Evolutionary conservation across 2,329 filamentous ascomycete genomes (phyloP).

Genomic region (Paramyrothecium sp.): DNA sequence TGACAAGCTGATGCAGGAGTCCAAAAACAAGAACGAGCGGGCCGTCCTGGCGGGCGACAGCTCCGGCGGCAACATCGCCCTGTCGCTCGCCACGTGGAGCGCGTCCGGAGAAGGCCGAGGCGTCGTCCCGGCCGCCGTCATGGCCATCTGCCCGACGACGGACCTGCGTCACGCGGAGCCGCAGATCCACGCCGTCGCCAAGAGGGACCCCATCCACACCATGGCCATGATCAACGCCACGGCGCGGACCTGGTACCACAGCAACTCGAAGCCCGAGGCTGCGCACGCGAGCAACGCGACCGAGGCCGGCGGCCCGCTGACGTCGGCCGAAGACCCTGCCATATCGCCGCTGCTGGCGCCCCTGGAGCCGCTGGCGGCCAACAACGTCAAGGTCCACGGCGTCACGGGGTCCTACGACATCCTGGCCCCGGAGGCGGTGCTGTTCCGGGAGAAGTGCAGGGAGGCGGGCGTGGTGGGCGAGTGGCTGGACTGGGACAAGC

Average conservation of each 20-base stretch:
- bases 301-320: not conserved
- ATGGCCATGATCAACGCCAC: conserved; percentile 15
- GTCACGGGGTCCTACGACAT: conserved; percentile 52
- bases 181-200: conserved; percentile 11
- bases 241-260: conserved; percentile 20
- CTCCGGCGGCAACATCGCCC: conserved; percentile 52
- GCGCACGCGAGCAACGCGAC: conserved; percentile 2
- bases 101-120: conserved; percentile 23
- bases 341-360: conserved; percentile 49
- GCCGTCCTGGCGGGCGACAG: conserved; percentile 54
- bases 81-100: conserved; percentile 31
- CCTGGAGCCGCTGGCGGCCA: conserved; percentile 22
- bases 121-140: conserved; percentile 30
- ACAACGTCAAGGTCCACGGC: conserved; percentile 47
- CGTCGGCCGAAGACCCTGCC: conserved; percentile 32
- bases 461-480: conserved; percentile 43
- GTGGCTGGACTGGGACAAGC: conserved; percentile 58
- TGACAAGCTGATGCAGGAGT: conserved; percentile 33
- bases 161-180: conserved; percentile 21
- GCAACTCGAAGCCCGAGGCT: not conserved
- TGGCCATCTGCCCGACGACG: conserved; percentile 44
- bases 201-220: conserved; percentile 21
- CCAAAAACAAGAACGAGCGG: conserved; percentile 31
- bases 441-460: conserved; percentile 44
- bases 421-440: conserved; percentile 47